Base-by-base conservation (phyloP, 257 asterid species). In the Capsicum rhomboideum region DNA sequence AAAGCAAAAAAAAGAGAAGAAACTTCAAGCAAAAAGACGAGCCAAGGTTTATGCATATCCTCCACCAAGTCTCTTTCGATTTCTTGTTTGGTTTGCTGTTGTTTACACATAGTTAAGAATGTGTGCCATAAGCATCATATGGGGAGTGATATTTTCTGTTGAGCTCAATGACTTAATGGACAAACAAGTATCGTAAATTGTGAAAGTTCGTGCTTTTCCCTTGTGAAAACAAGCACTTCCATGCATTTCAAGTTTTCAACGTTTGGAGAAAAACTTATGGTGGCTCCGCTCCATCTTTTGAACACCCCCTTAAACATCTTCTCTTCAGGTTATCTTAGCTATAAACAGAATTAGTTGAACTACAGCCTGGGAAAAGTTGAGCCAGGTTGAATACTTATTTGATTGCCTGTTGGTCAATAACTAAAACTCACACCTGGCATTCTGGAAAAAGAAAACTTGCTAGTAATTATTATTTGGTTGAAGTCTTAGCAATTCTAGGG, bases 1-100 rank as follows among this genome's bases (percentile, higher is more conserved):
- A 79, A 95, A 91, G 90, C 95, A 97, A 90, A 97, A 91, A 85
- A 87, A 90, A 72, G 89, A 89, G 23, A 97, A 93, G 91, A 97
- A 90, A 85, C 79, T 92, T 86, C 64, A 87, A 8, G 91, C 94
- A 82, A 94, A 93, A 92, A 90, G 96, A 85, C 95, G 83, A 34
- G 91, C 95, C 50, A 97, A 97, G 99, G 99, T 96, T 31, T 74
- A 26, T 61, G 37, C 50, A 53, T 72, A 34, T 74, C 61, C 63
- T 54, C 42, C 59, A 26, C 72, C 20, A 8, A 44, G 34, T 68
- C 85, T 31, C 49, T 20, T 29, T 74, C 63, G 53, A 23, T 63
- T 74, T 6, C 29, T 78, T n/a, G 68, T 37, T 44, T 72, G 40
- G 18, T 21, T 49, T 2, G 21, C 66, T n/a, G 31, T 28, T 53